A percentile compares a stretch with the other conserved stretches of the same genome.
Conservation (phyloP, 768 basidiomycete genomes). For the Peribolospora baueri region DNA sequence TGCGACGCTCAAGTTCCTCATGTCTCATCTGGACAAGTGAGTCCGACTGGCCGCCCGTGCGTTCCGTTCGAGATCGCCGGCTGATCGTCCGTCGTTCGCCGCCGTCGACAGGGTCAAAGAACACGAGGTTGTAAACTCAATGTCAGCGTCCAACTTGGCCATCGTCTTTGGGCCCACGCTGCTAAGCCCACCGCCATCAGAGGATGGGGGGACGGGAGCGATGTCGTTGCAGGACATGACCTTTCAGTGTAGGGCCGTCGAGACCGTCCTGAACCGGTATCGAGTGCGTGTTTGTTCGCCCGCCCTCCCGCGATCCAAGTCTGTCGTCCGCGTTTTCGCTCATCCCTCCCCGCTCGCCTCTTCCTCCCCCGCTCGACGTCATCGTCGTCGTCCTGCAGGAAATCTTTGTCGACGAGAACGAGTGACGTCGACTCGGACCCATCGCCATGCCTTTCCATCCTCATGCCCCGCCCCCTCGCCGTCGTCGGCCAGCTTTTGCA, state of each 20-base stretch:
- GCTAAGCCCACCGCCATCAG: conserved; percentile 40
- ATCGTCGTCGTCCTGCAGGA: too few relatives aligned
- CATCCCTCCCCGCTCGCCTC: too few relatives aligned
- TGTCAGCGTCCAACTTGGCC: conserved; percentile 77
- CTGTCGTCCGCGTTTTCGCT: too few relatives aligned
- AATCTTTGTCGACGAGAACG: too few relatives aligned
- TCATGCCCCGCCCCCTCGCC: too few relatives aligned
- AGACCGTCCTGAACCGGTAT: conserved; percentile 84
- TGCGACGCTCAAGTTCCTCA: conserved; percentile 78
- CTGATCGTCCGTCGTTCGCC: not conserved
- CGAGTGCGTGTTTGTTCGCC: too few relatives aligned
- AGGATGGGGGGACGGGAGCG: conserved; percentile 14
- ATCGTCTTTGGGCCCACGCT: conserved; percentile 98
- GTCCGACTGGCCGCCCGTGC: conserved; percentile 11
- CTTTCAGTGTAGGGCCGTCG: conserved; percentile 45
- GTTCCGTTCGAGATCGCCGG: not conserved
- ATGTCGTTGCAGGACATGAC: conserved; percentile 24
- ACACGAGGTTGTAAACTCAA: conserved; percentile 55
- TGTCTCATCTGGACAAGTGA: conserved; percentile 79
- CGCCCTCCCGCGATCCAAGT: too few relatives aligned
- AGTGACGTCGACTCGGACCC: too few relatives aligned
- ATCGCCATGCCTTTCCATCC: too few relatives aligned
- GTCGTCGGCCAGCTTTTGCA: too few relatives aligned
- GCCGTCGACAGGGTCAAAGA: conserved; percentile 37
- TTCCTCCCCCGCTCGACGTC: too few relatives aligned